Percentiles rank a stretch among this genome's conserved stretches.
phyloP scores from a whole-genome alignment of 768 basidiomycete species.

The Tylopilus rubrobrunneus region DNA sequence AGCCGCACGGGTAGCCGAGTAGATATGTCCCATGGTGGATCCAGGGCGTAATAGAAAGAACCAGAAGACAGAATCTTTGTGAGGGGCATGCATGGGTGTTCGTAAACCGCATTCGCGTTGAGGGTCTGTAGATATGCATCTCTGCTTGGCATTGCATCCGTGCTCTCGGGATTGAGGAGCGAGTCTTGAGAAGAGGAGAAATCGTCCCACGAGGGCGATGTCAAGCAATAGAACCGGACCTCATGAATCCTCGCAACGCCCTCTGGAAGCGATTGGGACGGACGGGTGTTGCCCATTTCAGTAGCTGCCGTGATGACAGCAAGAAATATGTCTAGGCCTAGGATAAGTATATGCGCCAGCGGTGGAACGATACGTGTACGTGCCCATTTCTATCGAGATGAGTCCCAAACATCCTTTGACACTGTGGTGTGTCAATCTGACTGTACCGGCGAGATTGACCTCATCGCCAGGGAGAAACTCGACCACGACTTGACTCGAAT shows the following conservation, averaged over 20 bases:
- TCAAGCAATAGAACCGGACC: slow-evolving; percentile 86
- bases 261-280: slow-evolving; percentile 54
- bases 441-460: slow-evolving; percentile 60
- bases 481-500: slow-evolving; percentile 67
- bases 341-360: slow-evolving; percentile 4
- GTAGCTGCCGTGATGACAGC: slow-evolving; percentile 75
- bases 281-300: slow-evolving; percentile 68
- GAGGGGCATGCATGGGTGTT: slow-evolving; percentile 88
- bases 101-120: slow-evolving; percentile 52
- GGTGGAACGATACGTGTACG: slow-evolving; percentile 18
- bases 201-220: slow-evolving; percentile 83
- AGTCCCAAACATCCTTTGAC: slow-evolving; percentile 85
- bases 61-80: slow-evolving; percentile 89
- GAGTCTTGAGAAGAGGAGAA: slow-evolving; percentile 49
- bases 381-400: slow-evolving; percentile 69
- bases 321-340: slow-evolving; percentile 71
- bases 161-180: slow-evolving; percentile 52
- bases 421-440: slow-evolving; percentile 64
- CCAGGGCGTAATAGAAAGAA: slow-evolving; percentile 87
- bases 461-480: slow-evolving; percentile 77
- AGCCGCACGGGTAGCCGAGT: slow-evolving; percentile 74
- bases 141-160: slow-evolving; percentile 42
- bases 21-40: slow-evolving; percentile 86
- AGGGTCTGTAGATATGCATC: slow-evolving; percentile 43
- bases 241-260: slow-evolving; percentile 81